Percentiles rank a stretch among this genome's conserved stretches.
These are phyloP conservation scores for Discostella pseudostelligera DNA, from an alignment of 108 stramenopile genomes.

Conservation along the genomic window DNA sequence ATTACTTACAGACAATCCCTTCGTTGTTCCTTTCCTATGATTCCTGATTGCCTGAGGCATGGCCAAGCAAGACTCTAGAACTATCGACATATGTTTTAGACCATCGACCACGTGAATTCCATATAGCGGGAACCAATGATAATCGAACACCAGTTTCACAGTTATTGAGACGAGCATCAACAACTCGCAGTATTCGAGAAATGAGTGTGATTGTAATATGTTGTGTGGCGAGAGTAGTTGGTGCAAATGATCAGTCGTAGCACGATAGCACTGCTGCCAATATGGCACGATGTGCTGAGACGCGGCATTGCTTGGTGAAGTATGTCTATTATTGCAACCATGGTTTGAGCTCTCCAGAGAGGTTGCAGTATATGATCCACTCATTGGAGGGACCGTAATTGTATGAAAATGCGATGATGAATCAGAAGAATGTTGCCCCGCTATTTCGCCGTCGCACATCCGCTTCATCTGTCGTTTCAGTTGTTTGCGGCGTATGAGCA, in stretches of 20 bases:
- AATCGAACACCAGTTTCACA: slow-evolving; percentile 40
- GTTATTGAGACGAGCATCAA: slow-evolving; percentile 29
- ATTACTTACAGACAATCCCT: slow-evolving; percentile 25
- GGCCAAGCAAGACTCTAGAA: slow-evolving; percentile 42
- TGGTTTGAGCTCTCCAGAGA: neutral
- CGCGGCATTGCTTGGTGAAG: slow-evolving; percentile 8
- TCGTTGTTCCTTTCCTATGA: slow-evolving; percentile 31
- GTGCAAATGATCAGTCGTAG: slow-evolving; percentile 19
- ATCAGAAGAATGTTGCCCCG: neutral
- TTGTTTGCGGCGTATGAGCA: slow-evolving; percentile 25
- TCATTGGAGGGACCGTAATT: neutral
- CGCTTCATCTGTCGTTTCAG: slow-evolving; percentile 10
- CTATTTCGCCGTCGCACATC: neutral
- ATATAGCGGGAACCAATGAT: slow-evolving; percentile 45
- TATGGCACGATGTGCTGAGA: slow-evolving; percentile 5
- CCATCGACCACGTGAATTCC: slow-evolving; percentile 28
- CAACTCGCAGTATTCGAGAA: slow-evolving; percentile 40
- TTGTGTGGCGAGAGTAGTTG: slow-evolving; percentile 36
- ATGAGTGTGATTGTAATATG: slow-evolving; percentile 35
- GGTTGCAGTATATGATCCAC: neutral
- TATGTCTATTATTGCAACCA: neutral
- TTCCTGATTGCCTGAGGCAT: slow-evolving; percentile 45
- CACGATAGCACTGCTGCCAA: neutral
- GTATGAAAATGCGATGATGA: neutral
- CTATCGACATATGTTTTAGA: slow-evolving; percentile 32